A percentile compares a stretch with the other conserved stretches of the same genome.
These are phyloP conservation scores for Ceratobasidium sp. DNA, from an alignment of 1,284 basidiomycete species.

Conservation along the genomic window DNA sequence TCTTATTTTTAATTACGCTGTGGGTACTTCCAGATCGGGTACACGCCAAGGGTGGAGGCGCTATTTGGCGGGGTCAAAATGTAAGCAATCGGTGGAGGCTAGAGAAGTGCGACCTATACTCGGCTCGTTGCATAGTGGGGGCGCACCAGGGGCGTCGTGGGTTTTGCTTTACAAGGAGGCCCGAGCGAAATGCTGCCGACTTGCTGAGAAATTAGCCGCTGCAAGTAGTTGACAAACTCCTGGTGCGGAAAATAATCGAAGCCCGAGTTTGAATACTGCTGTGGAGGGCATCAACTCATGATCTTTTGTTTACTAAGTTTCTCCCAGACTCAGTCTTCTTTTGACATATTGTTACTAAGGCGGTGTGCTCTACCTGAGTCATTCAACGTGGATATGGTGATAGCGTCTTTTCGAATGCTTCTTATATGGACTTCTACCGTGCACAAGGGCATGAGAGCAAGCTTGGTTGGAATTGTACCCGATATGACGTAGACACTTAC, in stretches of 20 bases:
- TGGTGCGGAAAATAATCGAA: not conserved
- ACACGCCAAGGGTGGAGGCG: constrained; percentile 89
- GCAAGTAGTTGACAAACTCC: not conserved
- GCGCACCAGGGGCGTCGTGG: constrained; percentile 67
- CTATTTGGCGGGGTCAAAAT: constrained; percentile 86
- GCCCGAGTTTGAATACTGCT: not conserved
- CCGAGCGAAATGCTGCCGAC: constrained; percentile 19
- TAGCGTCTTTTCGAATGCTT: too few relatives aligned
- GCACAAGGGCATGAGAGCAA: too few relatives aligned
- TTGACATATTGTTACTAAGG: too few relatives aligned
- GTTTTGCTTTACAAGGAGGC: constrained; percentile 46
- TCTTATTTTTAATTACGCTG: not conserved
- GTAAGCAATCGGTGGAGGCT: constrained; percentile 57
- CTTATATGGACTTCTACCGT: too few relatives aligned
- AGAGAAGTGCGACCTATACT: not conserved
- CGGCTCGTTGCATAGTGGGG: constrained; percentile 56
- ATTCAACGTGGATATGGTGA: too few relatives aligned
- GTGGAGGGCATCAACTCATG: not conserved
- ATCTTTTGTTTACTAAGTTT: not conserved
- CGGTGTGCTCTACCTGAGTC: too few relatives aligned
- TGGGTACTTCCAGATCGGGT: constrained; percentile 90
- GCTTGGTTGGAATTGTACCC: too few relatives aligned
- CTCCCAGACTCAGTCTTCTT: not conserved
- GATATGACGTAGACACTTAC: too few relatives aligned
- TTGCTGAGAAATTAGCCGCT: constrained; percentile 19